Percentiles rank a stretch among this genome's conserved stretches.
These are phyloP conservation scores for Allium sativum DNA, from an alignment of 106 monocot genomes.

Conservation along the genomic window DNA sequence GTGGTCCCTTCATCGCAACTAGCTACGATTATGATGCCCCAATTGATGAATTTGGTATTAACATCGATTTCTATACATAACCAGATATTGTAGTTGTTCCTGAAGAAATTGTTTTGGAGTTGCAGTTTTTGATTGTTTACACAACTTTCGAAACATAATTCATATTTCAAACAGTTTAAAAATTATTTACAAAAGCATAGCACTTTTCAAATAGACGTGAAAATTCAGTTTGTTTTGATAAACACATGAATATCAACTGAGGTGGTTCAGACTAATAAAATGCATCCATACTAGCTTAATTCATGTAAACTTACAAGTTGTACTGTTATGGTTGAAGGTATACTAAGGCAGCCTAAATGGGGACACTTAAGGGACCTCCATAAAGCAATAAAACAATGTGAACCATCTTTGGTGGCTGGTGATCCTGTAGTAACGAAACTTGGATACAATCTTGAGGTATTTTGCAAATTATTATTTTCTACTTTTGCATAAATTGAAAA, in stretches of 20 bases:
- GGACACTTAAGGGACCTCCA: constrained; percentile 94
- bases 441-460: constrained; percentile 67
- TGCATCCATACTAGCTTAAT: too few relatives aligned
- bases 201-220: too few relatives aligned
- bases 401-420: constrained; percentile 60
- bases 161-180: too few relatives aligned
- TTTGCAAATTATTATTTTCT: background rate
- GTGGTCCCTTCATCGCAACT: constrained; percentile 24
- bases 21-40: constrained; percentile 32
- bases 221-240: background rate
- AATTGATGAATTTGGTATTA: constrained; percentile 24
- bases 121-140: too few relatives aligned
- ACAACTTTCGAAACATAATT: too few relatives aligned
- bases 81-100: background rate
- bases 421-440: constrained; percentile 64
- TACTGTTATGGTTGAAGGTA: constrained; percentile 27
- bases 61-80: background rate
- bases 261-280: too few relatives aligned
- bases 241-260: too few relatives aligned
- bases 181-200: too few relatives aligned
- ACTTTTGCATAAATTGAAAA: background rate
- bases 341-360: constrained; percentile 92
- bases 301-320: too few relatives aligned
- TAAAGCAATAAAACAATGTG: constrained; percentile 77
- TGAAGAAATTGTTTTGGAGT: background rate